Percentiles rank a stretch among this genome's conserved stretches.
These are phyloP conservation scores for Colletotrichum noveboracense DNA, from an alignment of 2,329 filamentous ascomycete species.

Conservation along the genomic window DNA sequence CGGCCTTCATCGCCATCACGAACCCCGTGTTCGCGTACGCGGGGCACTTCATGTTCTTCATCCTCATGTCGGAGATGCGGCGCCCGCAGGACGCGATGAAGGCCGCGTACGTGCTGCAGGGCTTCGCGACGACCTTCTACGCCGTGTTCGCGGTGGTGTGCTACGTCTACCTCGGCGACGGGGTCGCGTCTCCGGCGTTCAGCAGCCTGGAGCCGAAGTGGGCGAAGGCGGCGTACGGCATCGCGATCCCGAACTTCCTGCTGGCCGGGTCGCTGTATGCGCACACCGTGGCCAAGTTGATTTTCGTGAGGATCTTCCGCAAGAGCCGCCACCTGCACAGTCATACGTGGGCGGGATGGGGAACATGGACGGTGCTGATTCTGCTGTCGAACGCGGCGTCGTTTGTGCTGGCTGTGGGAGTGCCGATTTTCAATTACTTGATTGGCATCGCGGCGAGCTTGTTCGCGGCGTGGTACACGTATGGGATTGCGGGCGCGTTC, in stretches of 20 bases:
- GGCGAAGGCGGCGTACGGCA: constrained; percentile 55
- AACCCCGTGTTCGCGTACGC: constrained; percentile 60
- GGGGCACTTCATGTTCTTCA: constrained; percentile 60
- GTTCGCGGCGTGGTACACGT: constrained; percentile 61
- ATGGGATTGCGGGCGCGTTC: constrained; percentile 56
- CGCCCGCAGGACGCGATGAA: constrained; percentile 56
- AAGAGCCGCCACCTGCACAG: constrained; percentile 49
- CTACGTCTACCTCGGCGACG: constrained; percentile 54
- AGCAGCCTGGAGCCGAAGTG: constrained; percentile 48
- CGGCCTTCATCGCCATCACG: constrained; percentile 36
- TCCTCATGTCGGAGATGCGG: constrained; percentile 58
- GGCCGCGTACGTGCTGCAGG: constrained; percentile 53
- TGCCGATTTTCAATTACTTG: constrained; percentile 60
- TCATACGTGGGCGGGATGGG: constrained; percentile 52
- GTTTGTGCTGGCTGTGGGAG: constrained; percentile 48
- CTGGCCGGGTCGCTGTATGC: constrained; percentile 54
- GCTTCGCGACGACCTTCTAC: constrained; percentile 55
- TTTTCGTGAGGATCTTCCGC: constrained; percentile 55
- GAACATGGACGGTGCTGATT: constrained; percentile 50
- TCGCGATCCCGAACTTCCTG: constrained; percentile 55
- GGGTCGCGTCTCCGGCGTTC: constrained; percentile 52
- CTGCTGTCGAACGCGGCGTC: constrained; percentile 50
- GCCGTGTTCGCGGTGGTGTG: constrained; percentile 54
- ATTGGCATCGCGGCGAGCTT: constrained; percentile 54
- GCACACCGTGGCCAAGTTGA: constrained; percentile 56